Conservation (phyloP, 495 filamentous ascomycete species). For the Margaritispora aquatica region DNA sequence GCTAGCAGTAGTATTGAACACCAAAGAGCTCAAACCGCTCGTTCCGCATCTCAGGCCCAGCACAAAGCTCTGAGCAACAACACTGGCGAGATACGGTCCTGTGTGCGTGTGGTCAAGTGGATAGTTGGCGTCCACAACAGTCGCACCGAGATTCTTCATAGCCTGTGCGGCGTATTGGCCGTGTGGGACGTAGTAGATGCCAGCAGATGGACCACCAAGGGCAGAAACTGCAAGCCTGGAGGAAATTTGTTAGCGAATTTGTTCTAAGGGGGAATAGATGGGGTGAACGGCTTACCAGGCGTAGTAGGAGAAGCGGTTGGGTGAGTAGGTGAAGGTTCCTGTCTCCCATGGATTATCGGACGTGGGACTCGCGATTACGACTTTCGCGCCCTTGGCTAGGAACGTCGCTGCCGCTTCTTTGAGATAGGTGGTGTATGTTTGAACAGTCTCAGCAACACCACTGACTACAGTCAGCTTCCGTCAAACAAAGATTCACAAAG, state of each 20-base stretch:
- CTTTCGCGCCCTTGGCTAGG: conserved; percentile 47
- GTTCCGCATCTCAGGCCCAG: conserved; percentile 33
- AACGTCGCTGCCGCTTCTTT: conserved; percentile 47
- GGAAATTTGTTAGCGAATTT: background rate
- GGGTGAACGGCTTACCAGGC: conserved; percentile 25
- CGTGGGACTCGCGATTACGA: conserved; percentile 50
- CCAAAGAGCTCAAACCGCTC: conserved; percentile 21
- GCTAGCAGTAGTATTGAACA: conserved; percentile 27
- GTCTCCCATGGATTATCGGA: conserved; percentile 50
- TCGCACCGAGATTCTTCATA: conserved; percentile 36
- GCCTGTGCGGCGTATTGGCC: conserved; percentile 45
- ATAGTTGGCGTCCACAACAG: conserved; percentile 42
- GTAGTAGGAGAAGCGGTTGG: conserved; percentile 48
- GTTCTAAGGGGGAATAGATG: no score
- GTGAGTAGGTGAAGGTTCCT: conserved; percentile 38
- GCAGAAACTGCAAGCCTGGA: conserved; percentile 19
- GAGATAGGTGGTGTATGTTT: conserved; percentile 53
- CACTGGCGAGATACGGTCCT: conserved; percentile 42
- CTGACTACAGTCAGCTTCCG: conserved; percentile 18
- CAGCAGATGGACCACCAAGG: conserved; percentile 29
- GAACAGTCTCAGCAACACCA: conserved; percentile 45
- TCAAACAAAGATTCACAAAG: background rate
- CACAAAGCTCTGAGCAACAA: conserved; percentile 39
- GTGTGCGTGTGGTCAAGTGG: conserved; percentile 59
- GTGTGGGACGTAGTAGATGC: conserved; percentile 46